These are phyloP conservation scores for Vanrija pseudolonga DNA, from an alignment of 1,284 basidiomycete species.

Conservation along the genomic window DNA sequence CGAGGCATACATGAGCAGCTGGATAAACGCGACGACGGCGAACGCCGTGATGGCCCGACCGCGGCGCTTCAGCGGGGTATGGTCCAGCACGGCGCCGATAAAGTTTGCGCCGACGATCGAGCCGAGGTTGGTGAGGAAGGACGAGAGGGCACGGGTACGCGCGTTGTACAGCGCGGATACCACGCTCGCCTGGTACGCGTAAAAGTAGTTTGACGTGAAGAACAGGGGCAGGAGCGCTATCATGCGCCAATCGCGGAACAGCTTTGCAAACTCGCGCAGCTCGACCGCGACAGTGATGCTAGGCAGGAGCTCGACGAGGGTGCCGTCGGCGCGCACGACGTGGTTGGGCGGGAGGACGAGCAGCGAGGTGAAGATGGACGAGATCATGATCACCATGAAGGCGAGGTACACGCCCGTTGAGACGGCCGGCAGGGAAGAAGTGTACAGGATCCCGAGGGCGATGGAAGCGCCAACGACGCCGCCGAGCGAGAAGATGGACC, in stretches of 20 bases:
- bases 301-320: slow-evolving; percentile 30
- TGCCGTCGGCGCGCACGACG: slow-evolving; percentile 39
- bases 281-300: slow-evolving; percentile 25
- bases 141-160: slow-evolving; percentile 37
- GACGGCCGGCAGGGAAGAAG: slow-evolving; percentile 25
- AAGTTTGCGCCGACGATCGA: slow-evolving; percentile 39
- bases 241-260: slow-evolving; percentile 41
- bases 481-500: slow-evolving; percentile 52
- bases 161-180: slow-evolving; percentile 34
- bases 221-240: slow-evolving; percentile 38
- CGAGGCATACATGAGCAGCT: slow-evolving; percentile 34
- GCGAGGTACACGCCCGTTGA: slow-evolving; percentile 42
- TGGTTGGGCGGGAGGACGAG: slow-evolving; percentile 36
- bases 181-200: slow-evolving; percentile 40
- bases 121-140: slow-evolving; percentile 34
- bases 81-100: slow-evolving; percentile 42
- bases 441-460: slow-evolving; percentile 45
- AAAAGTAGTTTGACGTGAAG: slow-evolving; percentile 41
- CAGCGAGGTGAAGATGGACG: slow-evolving; percentile 28
- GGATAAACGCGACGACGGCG: slow-evolving; percentile 23
- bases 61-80: slow-evolving; percentile 29
- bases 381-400: slow-evolving; percentile 46
- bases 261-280: slow-evolving; percentile 22
- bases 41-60: slow-evolving; percentile 33
- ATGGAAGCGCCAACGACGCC: slow-evolving; percentile 52